A percentile compares a stretch with the other conserved stretches of the same genome.
Evolutionary conservation across 2,329 filamentous ascomycete genomes (phyloP).

Genomic region (Exophiala aquamarina): DNA sequence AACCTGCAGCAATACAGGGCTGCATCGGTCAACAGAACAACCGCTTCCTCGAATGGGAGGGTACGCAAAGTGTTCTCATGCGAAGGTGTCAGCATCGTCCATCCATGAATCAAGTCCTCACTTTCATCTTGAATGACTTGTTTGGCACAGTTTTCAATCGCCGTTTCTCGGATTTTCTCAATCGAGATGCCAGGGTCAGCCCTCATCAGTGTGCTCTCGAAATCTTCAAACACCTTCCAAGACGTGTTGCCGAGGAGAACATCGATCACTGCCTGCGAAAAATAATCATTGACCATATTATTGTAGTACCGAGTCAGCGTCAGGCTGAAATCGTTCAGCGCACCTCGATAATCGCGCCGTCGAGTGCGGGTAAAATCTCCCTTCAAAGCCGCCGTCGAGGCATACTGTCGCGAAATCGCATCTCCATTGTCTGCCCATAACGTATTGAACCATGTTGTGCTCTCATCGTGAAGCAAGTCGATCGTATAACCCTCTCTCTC

Average conservation of each 20-base stretch:
- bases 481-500: constrained; percentile 74
- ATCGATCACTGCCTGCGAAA: constrained; percentile 92
- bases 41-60: constrained; percentile 80
- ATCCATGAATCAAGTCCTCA: constrained; percentile 85
- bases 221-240: constrained; percentile 84
- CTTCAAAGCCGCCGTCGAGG: constrained; percentile 91
- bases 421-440: constrained; percentile 98
- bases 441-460: constrained; percentile 90
- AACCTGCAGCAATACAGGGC: constrained; percentile 89
- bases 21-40: constrained; percentile 79
- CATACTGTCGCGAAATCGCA: constrained; percentile 92
- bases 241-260: constrained; percentile 89
- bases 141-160: constrained; percentile 83
- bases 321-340: constrained; percentile 84
- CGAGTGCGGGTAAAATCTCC: constrained; percentile 87
- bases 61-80: constrained; percentile 67
- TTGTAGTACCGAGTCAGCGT: constrained; percentile 74
- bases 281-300: constrained; percentile 97
- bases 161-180: constrained; percentile 77
- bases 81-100: constrained; percentile 80
- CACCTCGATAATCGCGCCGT: constrained; percentile 87
- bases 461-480: constrained; percentile 71
- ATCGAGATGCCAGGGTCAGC: constrained; percentile 89
- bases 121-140: constrained; percentile 80
- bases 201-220: constrained; percentile 89